Conservation (phyloP, 208 protist genomes). For the Lotmaria passim region DNA sequence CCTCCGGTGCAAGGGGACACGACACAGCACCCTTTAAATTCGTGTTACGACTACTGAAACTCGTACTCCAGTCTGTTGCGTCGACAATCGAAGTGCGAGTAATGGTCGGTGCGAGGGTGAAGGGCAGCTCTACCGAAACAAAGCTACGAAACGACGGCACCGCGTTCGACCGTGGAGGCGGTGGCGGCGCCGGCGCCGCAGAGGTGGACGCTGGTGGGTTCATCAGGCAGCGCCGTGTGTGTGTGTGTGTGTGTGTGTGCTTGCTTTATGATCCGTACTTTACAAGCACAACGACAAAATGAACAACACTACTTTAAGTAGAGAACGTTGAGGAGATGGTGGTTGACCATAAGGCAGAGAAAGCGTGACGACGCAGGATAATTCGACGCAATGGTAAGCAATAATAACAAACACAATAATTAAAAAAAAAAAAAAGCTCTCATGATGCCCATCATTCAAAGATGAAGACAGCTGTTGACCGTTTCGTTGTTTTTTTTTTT, state of each 20-base stretch:
- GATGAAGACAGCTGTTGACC: too few relatives aligned
- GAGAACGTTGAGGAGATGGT: too few relatives aligned
- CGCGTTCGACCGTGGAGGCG: neutral
- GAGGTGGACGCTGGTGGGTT: neutral
- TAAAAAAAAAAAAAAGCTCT: too few relatives aligned
- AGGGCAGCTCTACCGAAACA: slow-evolving; percentile 77
- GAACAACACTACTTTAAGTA: too few relatives aligned
- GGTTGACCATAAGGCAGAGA: too few relatives aligned
- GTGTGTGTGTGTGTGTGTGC: neutral
- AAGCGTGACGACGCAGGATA: too few relatives aligned
- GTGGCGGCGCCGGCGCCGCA: neutral
- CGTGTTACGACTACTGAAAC: too few relatives aligned
- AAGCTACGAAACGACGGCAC: slow-evolving; percentile 54
- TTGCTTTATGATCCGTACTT: neutral
- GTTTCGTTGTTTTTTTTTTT: too few relatives aligned
- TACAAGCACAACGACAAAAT: neutral
- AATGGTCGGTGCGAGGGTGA: slow-evolving; percentile 39
- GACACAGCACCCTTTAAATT: neutral
- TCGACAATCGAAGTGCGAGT: neutral
- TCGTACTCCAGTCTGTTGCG: too few relatives aligned
- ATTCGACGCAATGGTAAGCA: too few relatives aligned
- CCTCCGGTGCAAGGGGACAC: neutral
- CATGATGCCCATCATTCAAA: too few relatives aligned
- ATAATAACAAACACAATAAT: too few relatives aligned
- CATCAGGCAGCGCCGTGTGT: neutral